A percentile compares a stretch with the other conserved stretches of the same genome.
phyloP scores from a whole-genome alignment of 2,329 filamentous ascomycete species.

The Venturia carpophila region DNA sequence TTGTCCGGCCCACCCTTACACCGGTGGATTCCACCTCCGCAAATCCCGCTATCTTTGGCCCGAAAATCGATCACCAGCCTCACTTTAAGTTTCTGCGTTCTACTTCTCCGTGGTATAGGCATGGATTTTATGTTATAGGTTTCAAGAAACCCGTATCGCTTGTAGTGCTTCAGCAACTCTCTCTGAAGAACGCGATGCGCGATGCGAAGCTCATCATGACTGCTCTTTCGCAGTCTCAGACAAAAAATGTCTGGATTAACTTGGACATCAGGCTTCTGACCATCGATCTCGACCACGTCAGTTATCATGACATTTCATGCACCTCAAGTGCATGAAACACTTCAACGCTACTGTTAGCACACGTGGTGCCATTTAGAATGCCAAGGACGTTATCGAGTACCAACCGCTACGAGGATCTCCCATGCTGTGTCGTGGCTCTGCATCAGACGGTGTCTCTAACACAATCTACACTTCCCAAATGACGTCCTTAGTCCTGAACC shows the following conservation, averaged over 20 bases:
- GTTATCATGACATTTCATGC: background rate
- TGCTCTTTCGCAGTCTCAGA: background rate
- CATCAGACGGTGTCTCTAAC: background rate
- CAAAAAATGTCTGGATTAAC: background rate
- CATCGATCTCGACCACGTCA: background rate
- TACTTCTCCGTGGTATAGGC: background rate
- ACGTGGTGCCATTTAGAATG: conserved; percentile 2
- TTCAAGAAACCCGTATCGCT: background rate
- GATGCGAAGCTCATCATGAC: background rate
- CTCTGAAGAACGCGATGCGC: background rate
- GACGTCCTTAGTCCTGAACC: background rate
- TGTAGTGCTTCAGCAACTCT: background rate
- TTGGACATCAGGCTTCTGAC: background rate
- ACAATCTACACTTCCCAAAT: background rate
- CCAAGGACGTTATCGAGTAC: background rate
- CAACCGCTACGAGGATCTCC: background rate
- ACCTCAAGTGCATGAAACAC: background rate
- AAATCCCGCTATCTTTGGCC: background rate
- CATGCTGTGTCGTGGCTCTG: background rate
- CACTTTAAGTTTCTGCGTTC: background rate
- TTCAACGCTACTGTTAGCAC: background rate
- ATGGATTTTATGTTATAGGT: background rate
- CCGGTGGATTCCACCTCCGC: conserved; percentile 1
- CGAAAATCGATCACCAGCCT: background rate
- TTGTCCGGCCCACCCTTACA: background rate